Percentiles rank a stretch among this genome's conserved stretches.
Evolutionary conservation across 306 rosid species (phyloP).

Genomic region (Cicer cuneatum): DNA sequence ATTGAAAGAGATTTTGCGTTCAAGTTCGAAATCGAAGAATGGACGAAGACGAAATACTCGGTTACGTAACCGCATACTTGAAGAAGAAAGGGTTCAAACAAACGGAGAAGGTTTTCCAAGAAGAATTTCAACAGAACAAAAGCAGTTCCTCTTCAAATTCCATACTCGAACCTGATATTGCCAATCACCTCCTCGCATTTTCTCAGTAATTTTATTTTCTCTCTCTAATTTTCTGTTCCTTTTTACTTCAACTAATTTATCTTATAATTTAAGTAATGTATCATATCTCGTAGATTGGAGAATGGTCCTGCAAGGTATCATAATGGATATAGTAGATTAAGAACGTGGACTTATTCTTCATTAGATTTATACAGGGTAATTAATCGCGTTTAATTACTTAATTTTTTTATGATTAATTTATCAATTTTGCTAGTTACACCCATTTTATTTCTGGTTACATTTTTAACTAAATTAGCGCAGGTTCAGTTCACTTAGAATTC

Average conservation of each 20-base stretch:
- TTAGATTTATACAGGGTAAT: slow-evolving; percentile 84
- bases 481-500: too few relatives aligned
- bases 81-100: slow-evolving; percentile 82
- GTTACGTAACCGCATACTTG: slow-evolving; percentile 61
- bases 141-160: slow-evolving; percentile 49
- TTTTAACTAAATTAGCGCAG: too few relatives aligned
- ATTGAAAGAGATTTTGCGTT: background rate
- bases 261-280: background rate
- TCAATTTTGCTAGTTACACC: too few relatives aligned
- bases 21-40: slow-evolving; percentile 23
- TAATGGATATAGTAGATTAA: slow-evolving; percentile 82
- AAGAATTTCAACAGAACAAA: slow-evolving; percentile 62
- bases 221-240: background rate
- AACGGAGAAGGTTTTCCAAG: slow-evolving; percentile 72
- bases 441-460: too few relatives aligned
- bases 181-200: slow-evolving; percentile 65
- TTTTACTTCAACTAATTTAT: background rate
- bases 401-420: background rate
- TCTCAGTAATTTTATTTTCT: slow-evolving; percentile 53
- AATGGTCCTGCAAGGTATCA: slow-evolving; percentile 77
- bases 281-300: slow-evolving; percentile 56
- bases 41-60: slow-evolving; percentile 74
- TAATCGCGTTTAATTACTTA: background rate
- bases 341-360: slow-evolving; percentile 85
- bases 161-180: slow-evolving; percentile 63